A percentile compares a stretch with the other conserved stretches of the same genome.
Evolutionary conservation across 768 basidiomycete species (phyloP).

Genomic region (Lactarius hengduanensis): DNA sequence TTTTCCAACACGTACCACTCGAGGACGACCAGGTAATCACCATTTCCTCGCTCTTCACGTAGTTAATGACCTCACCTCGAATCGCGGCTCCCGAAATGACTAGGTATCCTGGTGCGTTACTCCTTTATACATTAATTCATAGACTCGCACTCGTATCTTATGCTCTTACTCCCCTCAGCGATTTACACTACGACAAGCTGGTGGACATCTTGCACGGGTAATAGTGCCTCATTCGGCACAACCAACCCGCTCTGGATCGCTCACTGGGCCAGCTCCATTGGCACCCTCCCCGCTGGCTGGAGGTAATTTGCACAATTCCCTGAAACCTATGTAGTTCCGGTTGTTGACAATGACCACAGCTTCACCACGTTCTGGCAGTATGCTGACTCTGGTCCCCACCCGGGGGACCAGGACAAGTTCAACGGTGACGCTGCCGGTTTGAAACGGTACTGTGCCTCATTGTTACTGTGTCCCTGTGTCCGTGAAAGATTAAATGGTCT

Average conservation of each 20-base stretch:
- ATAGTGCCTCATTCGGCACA: constrained; percentile 48
- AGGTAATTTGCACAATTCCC: too few relatives aligned
- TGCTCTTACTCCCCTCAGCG: constrained; percentile 35
- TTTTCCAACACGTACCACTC: constrained; percentile 57
- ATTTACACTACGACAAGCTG: constrained; percentile 66
- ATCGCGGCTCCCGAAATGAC: constrained; percentile 28
- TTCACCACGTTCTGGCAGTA: constrained; percentile 63
- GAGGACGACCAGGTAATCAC: constrained; percentile 44
- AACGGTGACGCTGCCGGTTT: constrained; percentile 51
- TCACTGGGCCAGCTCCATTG: constrained; percentile 47
- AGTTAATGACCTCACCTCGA: background rate
- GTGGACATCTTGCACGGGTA: constrained; percentile 68
- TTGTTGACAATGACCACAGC: constrained; percentile 31
- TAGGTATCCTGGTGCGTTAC: constrained; percentile 41
- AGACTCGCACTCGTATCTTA: background rate
- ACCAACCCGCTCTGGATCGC: constrained; percentile 66
- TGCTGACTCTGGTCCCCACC: constrained; percentile 52
- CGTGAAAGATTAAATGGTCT: too few relatives aligned
- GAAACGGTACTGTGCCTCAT: constrained; percentile 34
- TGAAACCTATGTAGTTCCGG: background rate
- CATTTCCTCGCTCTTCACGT: background rate
- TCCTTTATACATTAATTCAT: background rate
- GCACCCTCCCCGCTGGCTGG: constrained; percentile 57
- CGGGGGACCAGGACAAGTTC: constrained; percentile 58
- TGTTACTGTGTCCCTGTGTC: too few relatives aligned